These are phyloP conservation scores for Penicillium ochrochloron DNA, from an alignment of 495 filamentous ascomycete genomes.

Conservation along the genomic window DNA sequence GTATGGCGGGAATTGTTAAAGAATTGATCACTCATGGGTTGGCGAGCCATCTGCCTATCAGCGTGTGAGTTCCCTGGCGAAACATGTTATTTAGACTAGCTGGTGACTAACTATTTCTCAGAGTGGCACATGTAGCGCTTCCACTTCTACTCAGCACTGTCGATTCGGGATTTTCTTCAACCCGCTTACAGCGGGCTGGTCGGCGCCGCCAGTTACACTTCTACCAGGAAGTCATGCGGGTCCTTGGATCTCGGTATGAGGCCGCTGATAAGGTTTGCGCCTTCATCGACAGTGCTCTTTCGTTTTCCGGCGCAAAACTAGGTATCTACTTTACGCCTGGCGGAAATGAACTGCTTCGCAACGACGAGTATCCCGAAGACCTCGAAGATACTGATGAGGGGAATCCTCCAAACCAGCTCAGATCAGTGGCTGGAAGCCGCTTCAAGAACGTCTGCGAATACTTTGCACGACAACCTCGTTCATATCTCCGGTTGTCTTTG, in stretches of 20 bases:
- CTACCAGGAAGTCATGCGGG: not conserved
- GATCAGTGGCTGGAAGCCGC: not conserved
- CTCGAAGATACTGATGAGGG: not conserved
- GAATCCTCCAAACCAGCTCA: not conserved
- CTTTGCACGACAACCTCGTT: conserved; percentile 1
- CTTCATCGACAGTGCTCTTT: not conserved
- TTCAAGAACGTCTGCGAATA: not conserved
- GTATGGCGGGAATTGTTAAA: no score
- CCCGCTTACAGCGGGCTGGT: not conserved
- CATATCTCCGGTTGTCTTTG: not conserved
- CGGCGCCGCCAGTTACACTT: not conserved
- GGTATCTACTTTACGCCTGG: not conserved
- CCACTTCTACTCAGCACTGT: not conserved
- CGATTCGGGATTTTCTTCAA: not conserved
- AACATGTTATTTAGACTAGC: not conserved
- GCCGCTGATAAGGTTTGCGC: not conserved
- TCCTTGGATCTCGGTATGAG: not conserved
- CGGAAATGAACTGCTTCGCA: not conserved
- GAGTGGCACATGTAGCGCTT: not conserved
- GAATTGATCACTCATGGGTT: no score
- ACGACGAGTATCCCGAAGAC: not conserved
- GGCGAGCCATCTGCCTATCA: not conserved
- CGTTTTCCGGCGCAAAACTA: not conserved
- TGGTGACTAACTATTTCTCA: not conserved
- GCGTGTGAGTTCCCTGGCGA: not conserved